phyloP scores from a whole-genome alignment of 1,139 yeast genomes.

The Yamadazyma songkhlaensis region DNA sequence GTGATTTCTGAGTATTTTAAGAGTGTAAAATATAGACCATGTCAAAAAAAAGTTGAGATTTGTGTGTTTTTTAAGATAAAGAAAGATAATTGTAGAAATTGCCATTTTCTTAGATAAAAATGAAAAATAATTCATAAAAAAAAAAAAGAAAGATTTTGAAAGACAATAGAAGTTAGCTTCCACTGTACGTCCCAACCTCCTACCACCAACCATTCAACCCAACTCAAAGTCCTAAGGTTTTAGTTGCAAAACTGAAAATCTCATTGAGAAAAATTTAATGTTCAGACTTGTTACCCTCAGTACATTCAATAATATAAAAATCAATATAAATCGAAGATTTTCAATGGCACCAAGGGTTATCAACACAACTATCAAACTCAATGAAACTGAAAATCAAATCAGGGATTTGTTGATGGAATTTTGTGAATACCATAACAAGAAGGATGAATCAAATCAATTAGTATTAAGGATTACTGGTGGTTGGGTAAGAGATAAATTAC shows the following conservation, averaged over 20 bases:
- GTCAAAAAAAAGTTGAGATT: too few relatives aligned
- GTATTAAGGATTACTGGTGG: conserved; percentile 92
- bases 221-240: too few relatives aligned
- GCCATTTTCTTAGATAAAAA: too few relatives aligned
- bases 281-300: conserved; percentile 3
- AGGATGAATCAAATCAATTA: conserved; percentile 16
- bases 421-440: conserved; percentile 31
- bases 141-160: too few relatives aligned
- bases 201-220: too few relatives aligned
- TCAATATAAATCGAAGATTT: conserved; percentile 1
- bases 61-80: too few relatives aligned
- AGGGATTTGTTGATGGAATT: conserved; percentile 44
- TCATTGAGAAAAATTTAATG: conserved; percentile 2
- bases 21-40: too few relatives aligned
- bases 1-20: too few relatives aligned
- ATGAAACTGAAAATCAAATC: conserved; percentile 48
- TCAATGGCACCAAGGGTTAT: conserved; percentile 21
- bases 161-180: too few relatives aligned
- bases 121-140: too few relatives aligned
- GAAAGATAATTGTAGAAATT: too few relatives aligned
- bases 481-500: conserved; percentile 94
- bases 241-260: conserved; percentile 2
- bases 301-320: conserved; percentile 2
- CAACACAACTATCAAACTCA: conserved; percentile 29
- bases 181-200: too few relatives aligned